A percentile compares a stretch with the other conserved stretches of the same genome.
These are phyloP conservation scores for Ophiostoma angusticollis DNA, from an alignment of 2,329 filamentous ascomycete species.

Conservation along the genomic window DNA sequence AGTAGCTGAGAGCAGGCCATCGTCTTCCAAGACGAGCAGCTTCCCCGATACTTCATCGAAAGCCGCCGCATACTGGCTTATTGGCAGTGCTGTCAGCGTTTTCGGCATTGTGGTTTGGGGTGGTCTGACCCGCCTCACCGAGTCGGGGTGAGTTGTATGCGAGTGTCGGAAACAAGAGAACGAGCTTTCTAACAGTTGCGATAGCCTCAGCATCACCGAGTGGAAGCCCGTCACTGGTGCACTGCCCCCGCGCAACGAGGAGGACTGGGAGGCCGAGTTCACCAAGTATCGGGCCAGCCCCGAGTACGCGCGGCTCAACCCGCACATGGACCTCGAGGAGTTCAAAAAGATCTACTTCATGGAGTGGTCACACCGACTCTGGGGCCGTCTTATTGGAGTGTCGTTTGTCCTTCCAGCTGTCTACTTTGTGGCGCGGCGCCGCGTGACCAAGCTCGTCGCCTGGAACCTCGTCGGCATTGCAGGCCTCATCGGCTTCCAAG, in stretches of 20 bases:
- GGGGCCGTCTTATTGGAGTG: slow-evolving; percentile 84
- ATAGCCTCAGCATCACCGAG: slow-evolving; percentile 91
- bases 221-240: slow-evolving; percentile 95
- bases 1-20: slow-evolving; percentile 10
- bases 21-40: slow-evolving; percentile 22
- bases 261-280: slow-evolving; percentile 88
- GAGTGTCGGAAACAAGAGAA: not conserved
- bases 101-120: slow-evolving; percentile 97
- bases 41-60: slow-evolving; percentile 56
- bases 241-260: slow-evolving; percentile 62
- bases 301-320: slow-evolving; percentile 85
- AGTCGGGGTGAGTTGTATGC: slow-evolving; percentile 61
- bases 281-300: slow-evolving; percentile 83
- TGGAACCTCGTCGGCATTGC: slow-evolving; percentile 70
- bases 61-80: slow-evolving; percentile 77
- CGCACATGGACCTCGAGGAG: slow-evolving; percentile 80
- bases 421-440: slow-evolving; percentile 74
- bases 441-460: slow-evolving; percentile 68
- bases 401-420: slow-evolving; percentile 78
- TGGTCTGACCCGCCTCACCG: slow-evolving; percentile 82
- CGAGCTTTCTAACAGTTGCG: not conserved
- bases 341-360: slow-evolving; percentile 99
- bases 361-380: slow-evolving; percentile 94
- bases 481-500: slow-evolving; percentile 84
- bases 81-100: slow-evolving; percentile 82